These are phyloP conservation scores for Ophiostoma angusticollis DNA, from an alignment of 2,329 filamentous ascomycete genomes.

Conservation along the genomic window DNA sequence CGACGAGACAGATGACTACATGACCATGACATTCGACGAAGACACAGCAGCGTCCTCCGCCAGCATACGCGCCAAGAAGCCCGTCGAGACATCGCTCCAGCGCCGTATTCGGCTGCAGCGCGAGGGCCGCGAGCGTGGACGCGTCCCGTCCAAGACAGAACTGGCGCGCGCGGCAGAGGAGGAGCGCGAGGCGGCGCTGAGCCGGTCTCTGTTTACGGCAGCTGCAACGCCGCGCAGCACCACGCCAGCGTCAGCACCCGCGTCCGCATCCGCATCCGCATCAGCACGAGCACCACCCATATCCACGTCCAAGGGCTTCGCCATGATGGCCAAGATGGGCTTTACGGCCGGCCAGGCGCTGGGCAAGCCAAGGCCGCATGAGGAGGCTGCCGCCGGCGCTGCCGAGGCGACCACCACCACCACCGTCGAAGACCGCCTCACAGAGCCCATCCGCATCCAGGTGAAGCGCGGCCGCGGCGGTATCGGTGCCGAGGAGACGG, in stretches of 20 bases:
- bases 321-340: slow-evolving; percentile 96
- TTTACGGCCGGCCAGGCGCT: slow-evolving; percentile 66
- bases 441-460: slow-evolving; percentile 63
- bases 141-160: slow-evolving; percentile 70
- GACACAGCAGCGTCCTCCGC: slow-evolving; percentile 27
- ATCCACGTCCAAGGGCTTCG: slow-evolving; percentile 69
- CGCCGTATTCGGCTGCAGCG: slow-evolving; percentile 39
- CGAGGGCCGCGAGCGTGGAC: slow-evolving; percentile 55
- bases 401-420: neutral
- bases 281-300: too few relatives aligned
- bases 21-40: slow-evolving; percentile 85
- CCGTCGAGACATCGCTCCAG: slow-evolving; percentile 38
- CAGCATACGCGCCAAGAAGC: neutral
- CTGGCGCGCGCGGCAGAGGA: slow-evolving; percentile 59
- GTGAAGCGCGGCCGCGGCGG: slow-evolving; percentile 72
- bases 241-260: slow-evolving; percentile 16
- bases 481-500: slow-evolving; percentile 50
- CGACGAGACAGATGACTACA: slow-evolving; percentile 87
- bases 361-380: slow-evolving; percentile 39
- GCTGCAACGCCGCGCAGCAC: slow-evolving; percentile 25
- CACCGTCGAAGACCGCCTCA: slow-evolving; percentile 8
- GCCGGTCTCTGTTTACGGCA: slow-evolving; percentile 50
- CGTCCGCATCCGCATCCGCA: slow-evolving; percentile 32
- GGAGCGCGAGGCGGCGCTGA: slow-evolving; percentile 62
- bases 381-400: slow-evolving; percentile 12